These are phyloP conservation scores for Cucurbita moschata DNA, from an alignment of 306 rosid species.

Conservation along the genomic window DNA sequence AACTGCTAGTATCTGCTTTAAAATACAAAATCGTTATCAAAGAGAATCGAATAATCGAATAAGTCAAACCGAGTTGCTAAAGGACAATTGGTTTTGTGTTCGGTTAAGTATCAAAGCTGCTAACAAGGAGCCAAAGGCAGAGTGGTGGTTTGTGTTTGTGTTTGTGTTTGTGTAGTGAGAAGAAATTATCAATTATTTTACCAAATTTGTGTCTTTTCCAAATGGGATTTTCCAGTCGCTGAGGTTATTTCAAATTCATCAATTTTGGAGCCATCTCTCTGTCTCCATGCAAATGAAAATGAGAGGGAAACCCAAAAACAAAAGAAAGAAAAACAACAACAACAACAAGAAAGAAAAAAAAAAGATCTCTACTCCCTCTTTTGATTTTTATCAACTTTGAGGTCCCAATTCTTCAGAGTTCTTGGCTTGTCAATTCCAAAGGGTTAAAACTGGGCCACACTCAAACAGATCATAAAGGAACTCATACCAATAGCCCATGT, in stretches of 20 bases:
- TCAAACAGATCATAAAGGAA: neutral
- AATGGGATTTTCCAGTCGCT: neutral
- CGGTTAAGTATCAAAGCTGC: neutral
- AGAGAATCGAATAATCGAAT: neutral
- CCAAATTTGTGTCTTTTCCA: neutral
- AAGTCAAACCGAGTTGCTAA: neutral
- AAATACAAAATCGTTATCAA: too few species aligned
- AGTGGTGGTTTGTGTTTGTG: neutral
- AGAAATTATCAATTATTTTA: neutral
- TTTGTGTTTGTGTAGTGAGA: neutral
- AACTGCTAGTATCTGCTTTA: neutral
- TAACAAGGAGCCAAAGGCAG: neutral
- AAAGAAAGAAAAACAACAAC: too few species aligned
- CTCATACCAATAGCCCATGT: neutral
- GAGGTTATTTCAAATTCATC: neutral
- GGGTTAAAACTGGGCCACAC: neutral
- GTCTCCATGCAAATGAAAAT: neutral
- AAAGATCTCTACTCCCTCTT: neutral
- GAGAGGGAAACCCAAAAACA: neutral
- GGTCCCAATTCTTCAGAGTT: neutral
- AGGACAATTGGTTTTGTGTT: neutral
- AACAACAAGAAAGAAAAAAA: neutral
- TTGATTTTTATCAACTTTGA: neutral
- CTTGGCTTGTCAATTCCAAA: neutral
- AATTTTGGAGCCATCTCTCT: neutral